These are phyloP conservation scores for Lippia alba DNA, from an alignment of 305 asterid genomes.

Conservation along the genomic window DNA sequence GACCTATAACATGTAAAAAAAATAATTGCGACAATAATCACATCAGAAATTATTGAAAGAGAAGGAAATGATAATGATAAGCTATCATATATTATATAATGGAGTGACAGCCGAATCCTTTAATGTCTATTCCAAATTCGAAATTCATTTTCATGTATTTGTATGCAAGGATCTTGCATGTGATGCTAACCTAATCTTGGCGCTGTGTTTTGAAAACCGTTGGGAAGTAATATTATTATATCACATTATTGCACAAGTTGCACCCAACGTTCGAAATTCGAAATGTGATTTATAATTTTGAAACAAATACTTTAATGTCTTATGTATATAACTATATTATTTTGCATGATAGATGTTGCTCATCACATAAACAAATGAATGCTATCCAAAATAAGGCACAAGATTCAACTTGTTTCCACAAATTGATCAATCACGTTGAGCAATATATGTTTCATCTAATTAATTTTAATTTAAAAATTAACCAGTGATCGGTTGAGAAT, in stretches of 20 bases:
- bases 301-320: background rate
- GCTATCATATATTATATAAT: background rate
- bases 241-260: slow-evolving; percentile 2
- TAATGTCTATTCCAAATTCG: background rate
- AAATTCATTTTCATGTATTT: background rate
- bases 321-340: too few relatives aligned
- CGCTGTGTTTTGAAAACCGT: background rate
- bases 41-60: slow-evolving; percentile 13
- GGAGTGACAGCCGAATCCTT: slow-evolving; percentile 1
- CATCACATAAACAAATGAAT: too few relatives aligned
- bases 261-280: background rate
- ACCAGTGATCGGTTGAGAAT: too few relatives aligned
- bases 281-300: background rate
- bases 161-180: too few relatives aligned
- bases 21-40: slow-evolving; percentile 24
- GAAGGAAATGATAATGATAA: background rate
- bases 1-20: slow-evolving; percentile 4
- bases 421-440: too few relatives aligned
- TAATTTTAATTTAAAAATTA: too few relatives aligned
- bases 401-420: too few relatives aligned
- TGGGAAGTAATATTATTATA: background rate
- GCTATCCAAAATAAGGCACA: too few relatives aligned
- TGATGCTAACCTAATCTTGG: slow-evolving; percentile 17
- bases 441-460: too few relatives aligned
- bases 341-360: too few relatives aligned